Conservation (phyloP, 805 yeast species). For the Saturnispora saitoi region DNA sequence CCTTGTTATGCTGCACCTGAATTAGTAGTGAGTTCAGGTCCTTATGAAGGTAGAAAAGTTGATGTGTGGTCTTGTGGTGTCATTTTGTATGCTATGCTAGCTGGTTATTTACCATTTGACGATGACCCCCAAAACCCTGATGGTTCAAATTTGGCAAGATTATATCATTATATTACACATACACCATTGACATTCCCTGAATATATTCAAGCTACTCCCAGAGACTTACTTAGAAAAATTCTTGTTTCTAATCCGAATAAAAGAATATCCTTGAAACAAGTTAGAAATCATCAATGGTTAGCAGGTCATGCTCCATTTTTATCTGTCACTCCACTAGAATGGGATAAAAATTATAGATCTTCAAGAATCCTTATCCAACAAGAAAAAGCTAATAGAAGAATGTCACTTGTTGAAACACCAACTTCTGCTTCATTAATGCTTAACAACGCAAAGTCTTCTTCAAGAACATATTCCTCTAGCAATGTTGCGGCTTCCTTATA, state of each 20-base stretch:
- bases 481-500: slow-evolving; percentile 32
- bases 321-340: slow-evolving; percentile 78
- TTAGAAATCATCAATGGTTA: slow-evolving; percentile 82
- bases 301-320: slow-evolving; percentile 75
- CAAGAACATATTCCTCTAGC: slow-evolving; percentile 32
- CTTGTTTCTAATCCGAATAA: slow-evolving; percentile 77
- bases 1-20: slow-evolving; percentile 99
- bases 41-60: slow-evolving; percentile 87
- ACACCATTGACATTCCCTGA: slow-evolving; percentile 95
- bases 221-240: slow-evolving; percentile 81
- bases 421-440: slow-evolving; percentile 34
- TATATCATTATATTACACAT: slow-evolving; percentile 84
- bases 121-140: slow-evolving; percentile 97
- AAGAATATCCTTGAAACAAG: slow-evolving; percentile 59
- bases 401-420: slow-evolving; percentile 37
- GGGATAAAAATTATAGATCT: slow-evolving; percentile 62
- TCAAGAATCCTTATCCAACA: slow-evolving; percentile 22
- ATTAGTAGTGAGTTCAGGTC: slow-evolving; percentile 74
- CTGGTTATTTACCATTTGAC: slow-evolving; percentile 95
- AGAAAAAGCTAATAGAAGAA: slow-evolving; percentile 29
- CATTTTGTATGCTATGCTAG: slow-evolving; percentile 89
- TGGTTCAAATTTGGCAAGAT: slow-evolving; percentile 84
- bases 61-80: slow-evolving; percentile 98
- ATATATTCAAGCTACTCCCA: slow-evolving; percentile 79
- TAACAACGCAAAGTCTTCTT: slow-evolving; percentile 20